These are phyloP conservation scores for Alternaria atra DNA, from an alignment of 2,329 filamentous ascomycete species.

Conservation along the genomic window DNA sequence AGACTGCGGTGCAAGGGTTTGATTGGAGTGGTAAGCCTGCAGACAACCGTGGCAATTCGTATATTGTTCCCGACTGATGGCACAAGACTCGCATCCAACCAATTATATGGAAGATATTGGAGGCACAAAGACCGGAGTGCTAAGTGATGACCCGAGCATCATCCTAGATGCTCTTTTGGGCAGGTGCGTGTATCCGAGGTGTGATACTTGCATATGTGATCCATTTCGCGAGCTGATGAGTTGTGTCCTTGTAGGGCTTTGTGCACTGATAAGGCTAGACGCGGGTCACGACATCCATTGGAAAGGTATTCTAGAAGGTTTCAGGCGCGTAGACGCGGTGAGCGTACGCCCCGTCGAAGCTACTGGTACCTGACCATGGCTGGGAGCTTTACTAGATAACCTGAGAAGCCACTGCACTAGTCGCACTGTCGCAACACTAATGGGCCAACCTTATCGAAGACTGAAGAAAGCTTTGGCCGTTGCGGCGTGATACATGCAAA, in stretches of 20 bases:
- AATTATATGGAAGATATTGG: background rate
- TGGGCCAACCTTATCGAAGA: background rate
- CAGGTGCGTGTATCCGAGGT: slow-evolving; percentile 1
- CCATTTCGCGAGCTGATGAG: background rate
- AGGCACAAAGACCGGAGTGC: background rate
- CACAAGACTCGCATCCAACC: background rate
- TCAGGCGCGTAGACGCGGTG: background rate
- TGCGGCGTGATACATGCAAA: background rate
- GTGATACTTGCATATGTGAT: background rate
- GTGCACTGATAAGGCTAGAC: background rate
- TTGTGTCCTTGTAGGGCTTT: background rate
- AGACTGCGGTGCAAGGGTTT: background rate
- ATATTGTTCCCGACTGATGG: background rate
- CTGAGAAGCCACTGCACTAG: background rate
- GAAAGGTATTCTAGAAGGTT: background rate
- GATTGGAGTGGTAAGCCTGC: background rate
- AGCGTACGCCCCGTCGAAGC: background rate
- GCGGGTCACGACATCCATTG: background rate
- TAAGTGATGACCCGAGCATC: background rate
- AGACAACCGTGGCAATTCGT: background rate
- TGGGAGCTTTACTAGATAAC: background rate
- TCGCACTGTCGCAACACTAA: background rate
- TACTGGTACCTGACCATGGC: background rate
- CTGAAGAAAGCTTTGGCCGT: background rate
- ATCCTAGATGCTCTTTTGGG: background rate